phyloP scores from a whole-genome alignment of 2,329 filamentous ascomycete species.

The Blastomyces percursus region DNA sequence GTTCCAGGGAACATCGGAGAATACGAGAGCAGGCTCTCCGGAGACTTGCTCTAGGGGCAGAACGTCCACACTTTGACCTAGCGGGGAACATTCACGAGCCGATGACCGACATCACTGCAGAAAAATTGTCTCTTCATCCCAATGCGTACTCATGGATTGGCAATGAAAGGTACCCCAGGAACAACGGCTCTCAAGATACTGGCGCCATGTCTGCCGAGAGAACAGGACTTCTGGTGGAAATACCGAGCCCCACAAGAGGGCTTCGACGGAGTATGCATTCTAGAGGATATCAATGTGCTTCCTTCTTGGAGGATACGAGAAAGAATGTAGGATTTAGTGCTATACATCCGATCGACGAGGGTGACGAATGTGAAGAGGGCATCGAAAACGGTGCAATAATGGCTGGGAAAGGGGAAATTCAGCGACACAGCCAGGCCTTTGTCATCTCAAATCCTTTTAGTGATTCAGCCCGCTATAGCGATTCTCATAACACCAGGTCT shows the following conservation, averaged over 20 bases:
- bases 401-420: constrained; percentile 6
- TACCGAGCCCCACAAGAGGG: constrained; percentile 30
- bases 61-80: constrained; percentile 38
- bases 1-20: constrained; percentile 24
- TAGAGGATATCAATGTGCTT: constrained; percentile 30
- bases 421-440: constrained; percentile 10
- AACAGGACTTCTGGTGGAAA: constrained; percentile 33
- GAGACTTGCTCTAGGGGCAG: constrained; percentile 41
- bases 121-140: constrained; percentile 8
- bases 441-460: constrained; percentile 20
- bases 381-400: constrained; percentile 9
- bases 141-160: constrained; percentile 23
- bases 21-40: constrained; percentile 46
- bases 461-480: constrained; percentile 20
- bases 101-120: background rate
- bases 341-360: constrained; percentile 54
- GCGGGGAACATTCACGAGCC: constrained; percentile 25
- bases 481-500: constrained; percentile 8
- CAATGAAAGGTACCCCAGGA: constrained; percentile 16
- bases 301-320: constrained; percentile 40
- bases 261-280: constrained; percentile 31
- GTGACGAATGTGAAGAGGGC: constrained; percentile 46
- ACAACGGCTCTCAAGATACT: constrained; percentile 20
- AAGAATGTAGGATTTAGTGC: constrained; percentile 41
- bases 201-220: constrained; percentile 28